Percentiles rank a stretch among this genome's conserved stretches.
These are phyloP conservation scores for Chrysanthemum makinoi DNA, from an alignment of 129 eudicot species.

Conservation along the genomic window DNA sequence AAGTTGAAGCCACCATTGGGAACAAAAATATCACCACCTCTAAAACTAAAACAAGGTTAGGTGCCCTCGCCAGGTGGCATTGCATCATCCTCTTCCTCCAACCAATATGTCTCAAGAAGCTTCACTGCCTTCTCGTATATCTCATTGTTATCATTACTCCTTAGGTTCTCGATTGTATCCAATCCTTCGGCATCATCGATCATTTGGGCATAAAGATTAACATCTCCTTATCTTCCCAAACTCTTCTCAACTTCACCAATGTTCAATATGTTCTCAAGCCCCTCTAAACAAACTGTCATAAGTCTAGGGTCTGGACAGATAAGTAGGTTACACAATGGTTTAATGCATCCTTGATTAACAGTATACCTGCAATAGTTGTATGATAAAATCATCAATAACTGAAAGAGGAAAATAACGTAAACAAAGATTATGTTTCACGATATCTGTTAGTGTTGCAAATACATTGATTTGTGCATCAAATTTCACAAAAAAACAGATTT, in stretches of 20 bases:
- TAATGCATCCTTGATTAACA: slow-evolving; percentile 68
- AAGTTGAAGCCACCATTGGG: slow-evolving; percentile 82
- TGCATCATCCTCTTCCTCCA: slow-evolving; percentile 70
- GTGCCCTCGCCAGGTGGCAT: slow-evolving; percentile 56
- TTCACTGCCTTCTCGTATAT: slow-evolving; percentile 84
- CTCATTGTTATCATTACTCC: slow-evolving; percentile 85
- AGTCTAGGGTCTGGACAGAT: slow-evolving; percentile 89
- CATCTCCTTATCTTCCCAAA: slow-evolving; percentile 52
- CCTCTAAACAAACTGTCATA: slow-evolving; percentile 82
- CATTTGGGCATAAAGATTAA: slow-evolving; percentile 68
- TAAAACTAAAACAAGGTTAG: slow-evolving; percentile 55
- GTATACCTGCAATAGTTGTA: slow-evolving; percentile 50
- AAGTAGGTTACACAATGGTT: slow-evolving; percentile 81
- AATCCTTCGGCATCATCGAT: slow-evolving; percentile 82
- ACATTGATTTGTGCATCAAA: too few species aligned
- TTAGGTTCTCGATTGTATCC: slow-evolving; percentile 77
- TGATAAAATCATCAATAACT: not conserved
- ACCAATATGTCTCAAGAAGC: slow-evolving; percentile 84
- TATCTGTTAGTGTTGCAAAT: too few species aligned
- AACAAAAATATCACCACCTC: slow-evolving; percentile 54
- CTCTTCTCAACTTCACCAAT: slow-evolving; percentile 78
- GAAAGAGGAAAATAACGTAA: not conserved
- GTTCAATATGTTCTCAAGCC: slow-evolving; percentile 78
- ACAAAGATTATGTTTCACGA: not conserved
- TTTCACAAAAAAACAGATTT: too few species aligned